Base-by-base conservation (phyloP, 192 early-diverging fungal genomes). In the Funneliformis mosseae region DNA sequence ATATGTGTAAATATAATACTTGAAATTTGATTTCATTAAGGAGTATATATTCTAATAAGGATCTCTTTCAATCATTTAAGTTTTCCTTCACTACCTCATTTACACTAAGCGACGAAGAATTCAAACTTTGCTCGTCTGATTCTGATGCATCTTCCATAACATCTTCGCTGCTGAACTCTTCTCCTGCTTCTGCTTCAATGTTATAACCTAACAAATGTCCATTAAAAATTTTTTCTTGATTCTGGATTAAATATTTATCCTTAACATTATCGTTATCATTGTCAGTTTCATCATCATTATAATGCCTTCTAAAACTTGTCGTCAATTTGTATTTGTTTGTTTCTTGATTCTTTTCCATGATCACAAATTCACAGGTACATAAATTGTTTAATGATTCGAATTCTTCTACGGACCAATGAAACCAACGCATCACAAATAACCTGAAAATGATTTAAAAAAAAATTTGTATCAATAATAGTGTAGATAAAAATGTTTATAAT, bases 381-480 rank as follows among this genome's bases (percentile, higher is more conserved):
- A 75, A 41, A 41, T 75, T 75, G 14, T 75, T 9, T 33, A 75
- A 41, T 33, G 74, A 69, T 69, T 69, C 67, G 3, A 69, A 69
- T 39, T 69, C 27, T 69, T 69, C 67, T 28, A 69, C 67, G 18
- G 67, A 69, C 67, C 67, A 77, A 33, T 77, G 76, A 62, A 55
- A 77, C 76, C 76, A 77, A 25, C 76, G 55, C 42, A 62, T 77
- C n/a, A 66, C 33, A 50, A 77, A 77, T 21, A 77, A 33, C 10
- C 76, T 41, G 33, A 71, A 39, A 59, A 16, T 55, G 5, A 14
- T 21, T 18, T 55, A 16, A 55, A 33, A 16, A 55, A 33, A 33
- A 2, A 33, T 33, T 33, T 33, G 33, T 33, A 33, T 33, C 33
- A 33, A 2, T 55, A 55, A 21, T 55, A 55, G 14, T 50, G 16